These are phyloP conservation scores for Tylopilus rubrobrunneus DNA, from an alignment of 768 basidiomycete species.

Conservation along the genomic window DNA sequence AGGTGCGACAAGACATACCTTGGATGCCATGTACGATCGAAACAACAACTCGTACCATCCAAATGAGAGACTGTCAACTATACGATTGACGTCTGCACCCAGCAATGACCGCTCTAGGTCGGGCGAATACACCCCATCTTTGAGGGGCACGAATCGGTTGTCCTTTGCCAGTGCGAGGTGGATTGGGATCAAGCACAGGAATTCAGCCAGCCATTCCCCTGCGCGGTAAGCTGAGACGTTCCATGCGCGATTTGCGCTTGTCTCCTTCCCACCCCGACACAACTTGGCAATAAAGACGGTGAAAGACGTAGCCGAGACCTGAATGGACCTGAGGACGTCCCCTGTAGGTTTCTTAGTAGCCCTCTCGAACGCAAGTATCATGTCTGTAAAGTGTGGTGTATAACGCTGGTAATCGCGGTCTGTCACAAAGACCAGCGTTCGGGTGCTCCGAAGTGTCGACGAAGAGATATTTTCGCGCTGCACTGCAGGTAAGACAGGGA, in stretches of 20 bases:
- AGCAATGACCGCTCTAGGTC: constrained; percentile 49
- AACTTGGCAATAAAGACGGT: constrained; percentile 20
- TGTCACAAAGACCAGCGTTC: constrained; percentile 42
- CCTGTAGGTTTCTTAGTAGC: constrained; percentile 50
- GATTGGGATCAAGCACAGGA: constrained; percentile 60
- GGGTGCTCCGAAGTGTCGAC: constrained; percentile 29
- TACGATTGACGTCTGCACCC: constrained; percentile 53
- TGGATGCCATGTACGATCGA: constrained; percentile 55
- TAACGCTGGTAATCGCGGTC: constrained; percentile 34
- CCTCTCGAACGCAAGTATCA: constrained; percentile 45
- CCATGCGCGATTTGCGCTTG: constrained; percentile 11
- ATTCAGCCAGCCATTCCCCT: constrained; percentile 61
- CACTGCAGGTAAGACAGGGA: constrained; percentile 55
- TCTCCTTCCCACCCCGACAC: neutral
- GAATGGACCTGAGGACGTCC: constrained; percentile 37
- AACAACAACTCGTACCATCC: constrained; percentile 67
- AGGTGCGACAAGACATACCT: constrained; percentile 31
- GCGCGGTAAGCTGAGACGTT: constrained; percentile 37
- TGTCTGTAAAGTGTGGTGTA: constrained; percentile 39
- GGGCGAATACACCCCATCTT: constrained; percentile 49
- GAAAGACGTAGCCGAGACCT: constrained; percentile 30
- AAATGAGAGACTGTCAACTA: constrained; percentile 51
- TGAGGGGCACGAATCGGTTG: constrained; percentile 57
- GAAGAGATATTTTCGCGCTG: constrained; percentile 40
- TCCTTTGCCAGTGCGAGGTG: constrained; percentile 57